Conservation (phyloP, 176 grass and related monocot genomes). For the Microstegium vimineum region DNA sequence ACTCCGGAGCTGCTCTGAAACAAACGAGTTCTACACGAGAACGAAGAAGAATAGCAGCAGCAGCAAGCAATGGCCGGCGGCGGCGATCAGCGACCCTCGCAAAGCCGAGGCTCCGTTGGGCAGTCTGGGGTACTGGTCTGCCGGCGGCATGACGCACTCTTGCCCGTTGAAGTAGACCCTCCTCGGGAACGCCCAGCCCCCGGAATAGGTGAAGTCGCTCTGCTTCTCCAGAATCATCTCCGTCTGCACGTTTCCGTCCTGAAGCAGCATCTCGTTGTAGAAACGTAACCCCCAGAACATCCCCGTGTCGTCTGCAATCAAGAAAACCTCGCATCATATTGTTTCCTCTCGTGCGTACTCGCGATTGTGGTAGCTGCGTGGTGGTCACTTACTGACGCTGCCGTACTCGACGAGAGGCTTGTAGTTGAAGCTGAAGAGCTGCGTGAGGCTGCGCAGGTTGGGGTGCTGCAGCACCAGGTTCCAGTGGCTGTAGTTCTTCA, state of each 20-base stretch:
- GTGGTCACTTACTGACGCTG: constrained; percentile 41
- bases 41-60: not conserved
- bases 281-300: constrained; percentile 63
- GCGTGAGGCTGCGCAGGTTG: constrained; percentile 41
- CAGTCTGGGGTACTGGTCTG: constrained; percentile 57
- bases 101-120: constrained; percentile 24
- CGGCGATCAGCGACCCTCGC: not conserved
- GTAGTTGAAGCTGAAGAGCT: constrained; percentile 83
- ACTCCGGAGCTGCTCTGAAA: too few relatives aligned
- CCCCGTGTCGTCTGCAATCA: constrained; percentile 46
- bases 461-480: constrained; percentile 76
- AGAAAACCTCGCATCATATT: not conserved
- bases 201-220: constrained; percentile 46
- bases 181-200: constrained; percentile 67
- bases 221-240: constrained; percentile 63
- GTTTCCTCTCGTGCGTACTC: not conserved
- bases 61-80: constrained; percentile 6
- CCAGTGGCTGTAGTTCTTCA: constrained; percentile 70
- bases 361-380: not conserved
- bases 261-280: constrained; percentile 78
- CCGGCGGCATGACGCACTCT: constrained; percentile 64
- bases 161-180: constrained; percentile 59
- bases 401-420: constrained; percentile 56
- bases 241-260: constrained; percentile 58
- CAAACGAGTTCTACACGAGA: not conserved